Conservation (phyloP, 2,329 filamentous ascomycete genomes). For the Hymenoscyphus albidus region DNA sequence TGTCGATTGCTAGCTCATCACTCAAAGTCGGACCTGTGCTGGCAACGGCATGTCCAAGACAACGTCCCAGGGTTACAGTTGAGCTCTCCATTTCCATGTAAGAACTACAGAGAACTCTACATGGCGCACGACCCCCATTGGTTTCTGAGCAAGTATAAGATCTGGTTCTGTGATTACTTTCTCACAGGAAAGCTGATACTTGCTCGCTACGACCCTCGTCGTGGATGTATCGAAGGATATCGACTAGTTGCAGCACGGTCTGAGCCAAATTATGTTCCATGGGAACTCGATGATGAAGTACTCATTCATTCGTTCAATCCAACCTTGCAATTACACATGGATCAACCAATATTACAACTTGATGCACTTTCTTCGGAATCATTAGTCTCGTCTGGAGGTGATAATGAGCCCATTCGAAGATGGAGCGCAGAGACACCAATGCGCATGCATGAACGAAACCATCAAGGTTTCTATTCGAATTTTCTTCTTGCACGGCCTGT, state of each 20-base stretch:
- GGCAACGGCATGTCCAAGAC: conserved; percentile 65
- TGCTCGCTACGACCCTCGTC: conserved; percentile 68
- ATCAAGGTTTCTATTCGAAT: conserved; percentile 55
- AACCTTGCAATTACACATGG: conserved; percentile 64
- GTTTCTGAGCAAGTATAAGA: conserved; percentile 75
- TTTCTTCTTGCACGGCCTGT: conserved; percentile 60
- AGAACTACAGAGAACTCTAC: conserved; percentile 68
- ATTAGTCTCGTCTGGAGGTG: conserved; percentile 3
- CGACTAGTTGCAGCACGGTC: conserved; percentile 64
- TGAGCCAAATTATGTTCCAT: conserved; percentile 53
- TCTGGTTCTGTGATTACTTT: conserved; percentile 80
- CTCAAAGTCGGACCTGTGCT: conserved; percentile 64
- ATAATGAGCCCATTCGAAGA: conserved; percentile 32
- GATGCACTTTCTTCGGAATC: conserved; percentile 27
- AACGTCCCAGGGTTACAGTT: conserved; percentile 58
- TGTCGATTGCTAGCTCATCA: conserved; percentile 59
- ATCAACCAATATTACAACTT: conserved; percentile 66
- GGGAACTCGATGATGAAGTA: conserved; percentile 62
- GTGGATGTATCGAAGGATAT: conserved; percentile 77
- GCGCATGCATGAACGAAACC: conserved; percentile 42
- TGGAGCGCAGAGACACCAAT: conserved; percentile 51
- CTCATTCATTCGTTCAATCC: conserved; percentile 72
- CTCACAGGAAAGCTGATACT: conserved; percentile 73
- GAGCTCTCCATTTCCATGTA: conserved; percentile 52
- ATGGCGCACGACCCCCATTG: conserved; percentile 72